phyloP scores from a whole-genome alignment of 441 rosid species.

The Gossypium schwendimanii region DNA sequence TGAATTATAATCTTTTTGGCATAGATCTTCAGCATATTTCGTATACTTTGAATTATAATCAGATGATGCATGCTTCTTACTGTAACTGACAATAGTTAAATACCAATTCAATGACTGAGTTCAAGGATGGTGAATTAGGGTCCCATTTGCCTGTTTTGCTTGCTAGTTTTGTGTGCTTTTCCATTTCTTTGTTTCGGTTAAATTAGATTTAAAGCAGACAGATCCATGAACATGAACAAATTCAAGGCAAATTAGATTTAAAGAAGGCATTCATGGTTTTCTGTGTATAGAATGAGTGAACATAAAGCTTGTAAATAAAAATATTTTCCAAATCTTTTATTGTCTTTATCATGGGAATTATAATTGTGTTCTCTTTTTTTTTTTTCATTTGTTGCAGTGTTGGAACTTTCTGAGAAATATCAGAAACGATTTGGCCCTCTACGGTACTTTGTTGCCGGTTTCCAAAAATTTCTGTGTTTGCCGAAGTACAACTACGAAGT shows the following conservation, averaged over 20 bases:
- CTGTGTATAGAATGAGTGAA: not conserved
- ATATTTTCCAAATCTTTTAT: not conserved
- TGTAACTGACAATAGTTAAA: not conserved
- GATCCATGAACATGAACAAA: not conserved
- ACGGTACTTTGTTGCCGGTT: conserved; percentile 95
- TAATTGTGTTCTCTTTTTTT: not conserved
- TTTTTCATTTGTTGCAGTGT: conserved; percentile 44
- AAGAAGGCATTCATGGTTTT: not conserved
- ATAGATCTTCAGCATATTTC: not conserved
- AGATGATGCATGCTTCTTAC: not conserved
- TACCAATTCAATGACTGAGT: not conserved
- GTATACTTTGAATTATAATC: not conserved
- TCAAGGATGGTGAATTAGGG: not conserved
- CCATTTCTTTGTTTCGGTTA: not conserved
- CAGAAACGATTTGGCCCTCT: conserved; percentile 91
- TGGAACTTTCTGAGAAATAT: conserved; percentile 90
- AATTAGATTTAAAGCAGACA: not conserved
- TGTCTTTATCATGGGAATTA: not conserved
- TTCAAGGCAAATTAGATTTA: not conserved
- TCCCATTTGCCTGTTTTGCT: not conserved
- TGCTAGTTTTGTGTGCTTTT: not conserved
- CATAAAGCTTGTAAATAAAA: not conserved
- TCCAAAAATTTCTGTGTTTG: conserved; percentile 88
- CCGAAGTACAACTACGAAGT: conserved; percentile 91
- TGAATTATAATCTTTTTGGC: not conserved